Conservation (phyloP, 2,329 filamentous ascomycete genomes). For the Talaromyces sp. region DNA sequence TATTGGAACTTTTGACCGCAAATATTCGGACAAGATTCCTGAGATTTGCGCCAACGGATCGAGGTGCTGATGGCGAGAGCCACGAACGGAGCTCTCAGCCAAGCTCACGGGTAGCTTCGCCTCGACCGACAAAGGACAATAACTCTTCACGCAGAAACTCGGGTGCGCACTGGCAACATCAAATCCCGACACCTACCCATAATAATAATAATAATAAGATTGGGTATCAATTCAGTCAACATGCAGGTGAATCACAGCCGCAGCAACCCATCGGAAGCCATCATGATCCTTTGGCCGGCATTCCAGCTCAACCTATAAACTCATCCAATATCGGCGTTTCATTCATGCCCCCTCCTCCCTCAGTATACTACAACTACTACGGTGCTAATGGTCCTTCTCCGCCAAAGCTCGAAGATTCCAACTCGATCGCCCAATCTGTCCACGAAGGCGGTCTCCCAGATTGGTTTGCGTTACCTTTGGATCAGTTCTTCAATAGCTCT, state of each 20-base stretch:
- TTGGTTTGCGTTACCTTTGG: conserved; percentile 61
- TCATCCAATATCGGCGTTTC: conserved; percentile 45
- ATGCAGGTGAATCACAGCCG: conserved; percentile 13
- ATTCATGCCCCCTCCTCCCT: conserved; percentile 47
- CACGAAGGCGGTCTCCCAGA: conserved; percentile 43
- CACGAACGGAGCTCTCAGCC: conserved; percentile 37
- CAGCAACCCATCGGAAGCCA: conserved; percentile 19
- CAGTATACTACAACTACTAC: conserved; percentile 46
- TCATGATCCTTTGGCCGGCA: conserved; percentile 43
- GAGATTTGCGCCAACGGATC: conserved; percentile 53
- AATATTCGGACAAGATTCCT: conserved; percentile 58
- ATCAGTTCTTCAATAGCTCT: conserved; percentile 55
- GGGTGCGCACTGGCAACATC: conserved; percentile 20
- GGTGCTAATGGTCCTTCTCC: conserved; percentile 35
- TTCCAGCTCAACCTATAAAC: conserved; percentile 45
- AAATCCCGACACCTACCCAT: conserved; percentile 3
- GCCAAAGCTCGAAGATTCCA: conserved; percentile 20
- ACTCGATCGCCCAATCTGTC: conserved; percentile 22
- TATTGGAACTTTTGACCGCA: conserved; percentile 57
- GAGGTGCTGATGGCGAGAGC: conserved; percentile 40
- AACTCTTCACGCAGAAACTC: conserved; percentile 17
- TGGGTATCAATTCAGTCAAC: conserved; percentile 14
- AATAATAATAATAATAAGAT: not conserved
- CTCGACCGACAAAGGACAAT: conserved; percentile 30
- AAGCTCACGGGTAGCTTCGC: conserved; percentile 36